Base-by-base conservation (phyloP, 2,329 filamentous ascomycete species). In the Celoporthe dispersa region DNA sequence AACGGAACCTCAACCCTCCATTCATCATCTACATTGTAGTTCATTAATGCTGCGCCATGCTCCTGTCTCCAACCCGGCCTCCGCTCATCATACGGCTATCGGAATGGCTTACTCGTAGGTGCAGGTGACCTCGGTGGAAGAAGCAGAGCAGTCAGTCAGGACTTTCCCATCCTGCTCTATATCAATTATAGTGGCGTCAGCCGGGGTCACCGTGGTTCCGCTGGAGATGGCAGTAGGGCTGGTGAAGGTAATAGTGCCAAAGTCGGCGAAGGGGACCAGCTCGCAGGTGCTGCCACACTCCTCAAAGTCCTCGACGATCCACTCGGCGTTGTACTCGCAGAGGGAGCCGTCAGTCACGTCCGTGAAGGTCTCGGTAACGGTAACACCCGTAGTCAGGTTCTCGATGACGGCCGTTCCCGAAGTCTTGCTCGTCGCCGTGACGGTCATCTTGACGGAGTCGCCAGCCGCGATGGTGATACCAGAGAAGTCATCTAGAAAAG, bases 131-230 rank as follows among this genome's bases (percentile, higher is more conserved):
- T 66, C 60, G 14, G 64, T 72, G 1, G 71, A 69, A 1, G 71
- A 67, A 14, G 70, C 68, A 12, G 71, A 72, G 72, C 75, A 77
- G 25, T 35, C 41, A 7, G 76, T 78, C 33, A 75, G 90, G 39
- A 92, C 82, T 62, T 82, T 88, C 80, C 92, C 88, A 81, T 92
- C 85, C 78, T 91, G 89, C 28, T 87, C 79, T 76, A 91, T 78
- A 77, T 88, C 88, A 14, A 90, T 92, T 55, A 94, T 81, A 78
- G 93, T 93, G 73, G 89, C 81, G 35, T 79, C 79, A 1, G 76
- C 19, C 1, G 72, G 74, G 3, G 81, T 77, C 28, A 80, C 77
- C n/a, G 79, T 79, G 16, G 72, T 78, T 64, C 69, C 76, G 48
- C 70, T 70, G 37, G 68, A 73, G 28, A 75, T 74, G 6, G 77